phyloP scores from a whole-genome alignment of 1,139 yeast species.

The Scheffersomyces illinoinensis region DNA sequence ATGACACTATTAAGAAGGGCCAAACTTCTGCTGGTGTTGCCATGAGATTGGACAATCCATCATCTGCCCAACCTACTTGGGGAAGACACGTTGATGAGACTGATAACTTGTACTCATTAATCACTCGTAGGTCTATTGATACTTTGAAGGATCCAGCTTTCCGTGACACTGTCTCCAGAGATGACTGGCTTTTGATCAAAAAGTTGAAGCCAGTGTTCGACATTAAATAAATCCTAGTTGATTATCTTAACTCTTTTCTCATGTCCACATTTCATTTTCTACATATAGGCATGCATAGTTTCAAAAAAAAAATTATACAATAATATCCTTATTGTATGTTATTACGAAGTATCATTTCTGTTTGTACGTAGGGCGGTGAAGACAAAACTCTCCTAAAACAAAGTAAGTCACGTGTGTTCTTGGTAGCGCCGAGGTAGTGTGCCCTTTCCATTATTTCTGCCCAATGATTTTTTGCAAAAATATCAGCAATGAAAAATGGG shows the following conservation, averaged over 20 bases:
- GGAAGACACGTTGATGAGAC: conserved; percentile 98
- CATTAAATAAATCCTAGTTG: conserved; percentile 46
- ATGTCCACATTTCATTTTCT: background rate
- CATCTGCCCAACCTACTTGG: conserved; percentile 94
- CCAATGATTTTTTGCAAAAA: conserved; percentile 9
- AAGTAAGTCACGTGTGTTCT: background rate
- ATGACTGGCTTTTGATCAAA: conserved; percentile 91
- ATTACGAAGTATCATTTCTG: no score
- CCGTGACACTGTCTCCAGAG: conserved; percentile 89
- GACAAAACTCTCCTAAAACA: no score
- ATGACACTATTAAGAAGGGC: conserved; percentile 82
- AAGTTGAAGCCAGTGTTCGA: conserved; percentile 86
- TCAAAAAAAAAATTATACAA: background rate
- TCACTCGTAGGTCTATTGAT: conserved; percentile 87
- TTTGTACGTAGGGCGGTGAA: no score
- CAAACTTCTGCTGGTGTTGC: conserved; percentile 98
- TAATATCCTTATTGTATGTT: background rate
- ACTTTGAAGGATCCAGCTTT: conserved; percentile 98
- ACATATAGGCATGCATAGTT: background rate
- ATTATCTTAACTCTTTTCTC: background rate
- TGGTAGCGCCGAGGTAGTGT: conserved; percentile 6
- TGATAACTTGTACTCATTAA: conserved; percentile 84
- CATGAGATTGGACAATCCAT: conserved; percentile 91
- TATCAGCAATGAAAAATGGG: conserved; percentile 2
- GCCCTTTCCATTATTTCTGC: background rate